These are phyloP conservation scores for Microdochium bolleyi DNA, from an alignment of 2,329 filamentous ascomycete species.

Conservation along the genomic window DNA sequence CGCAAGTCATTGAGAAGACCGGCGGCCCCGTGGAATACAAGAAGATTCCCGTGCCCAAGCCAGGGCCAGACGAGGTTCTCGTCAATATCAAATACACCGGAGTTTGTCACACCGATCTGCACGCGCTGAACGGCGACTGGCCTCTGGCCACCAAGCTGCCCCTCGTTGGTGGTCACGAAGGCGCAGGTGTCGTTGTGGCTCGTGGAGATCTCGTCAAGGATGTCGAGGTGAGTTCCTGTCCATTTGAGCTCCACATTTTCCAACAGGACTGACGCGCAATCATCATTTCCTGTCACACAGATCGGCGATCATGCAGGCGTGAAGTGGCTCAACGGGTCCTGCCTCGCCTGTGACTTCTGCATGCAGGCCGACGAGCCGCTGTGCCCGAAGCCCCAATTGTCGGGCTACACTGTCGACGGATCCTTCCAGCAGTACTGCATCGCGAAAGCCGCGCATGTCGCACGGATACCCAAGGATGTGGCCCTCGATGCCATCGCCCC, in stretches of 20 bases:
- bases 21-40: slow-evolving; percentile 67
- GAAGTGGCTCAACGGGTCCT: slow-evolving; percentile 90
- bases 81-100: slow-evolving; percentile 86
- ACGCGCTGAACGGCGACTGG: slow-evolving; percentile 85
- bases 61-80: slow-evolving; percentile 83
- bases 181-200: slow-evolving; percentile 77
- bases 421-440: slow-evolving; percentile 90
- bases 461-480: slow-evolving; percentile 70
- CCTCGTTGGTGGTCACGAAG: slow-evolving; percentile 73
- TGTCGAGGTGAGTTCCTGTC: slow-evolving; percentile 35
- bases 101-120: slow-evolving; percentile 81
- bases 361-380: slow-evolving; percentile 74
- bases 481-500: slow-evolving; percentile 71
- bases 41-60: slow-evolving; percentile 72
- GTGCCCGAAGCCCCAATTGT: slow-evolving; percentile 66
- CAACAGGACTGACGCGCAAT: neutral
- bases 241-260: neutral
- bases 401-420: slow-evolving; percentile 88
- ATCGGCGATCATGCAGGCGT: slow-evolving; percentile 82
- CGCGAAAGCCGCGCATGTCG: slow-evolving; percentile 78
- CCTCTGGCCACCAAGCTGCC: slow-evolving; percentile 75
- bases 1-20: slow-evolving; percentile 78
- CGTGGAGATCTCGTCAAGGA: slow-evolving; percentile 70
- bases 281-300: slow-evolving; percentile 2
- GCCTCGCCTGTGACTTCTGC: slow-evolving; percentile 78